phyloP scores from a whole-genome alignment of 371 early-diverging fungal species.

The Choanephora cucurbitarum region DNA sequence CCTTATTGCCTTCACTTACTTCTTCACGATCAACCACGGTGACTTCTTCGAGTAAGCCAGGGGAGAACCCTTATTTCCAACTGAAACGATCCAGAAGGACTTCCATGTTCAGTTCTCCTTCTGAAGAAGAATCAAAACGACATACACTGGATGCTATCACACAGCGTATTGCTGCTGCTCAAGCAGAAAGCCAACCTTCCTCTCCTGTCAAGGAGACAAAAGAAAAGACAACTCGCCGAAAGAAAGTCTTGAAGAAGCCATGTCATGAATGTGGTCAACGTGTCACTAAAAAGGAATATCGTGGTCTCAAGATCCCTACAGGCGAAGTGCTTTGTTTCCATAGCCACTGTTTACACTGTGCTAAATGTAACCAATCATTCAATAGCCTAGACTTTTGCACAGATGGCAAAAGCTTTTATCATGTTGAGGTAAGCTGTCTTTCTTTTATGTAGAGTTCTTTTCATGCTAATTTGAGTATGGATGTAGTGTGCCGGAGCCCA shows the following conservation, averaged over 20 bases:
- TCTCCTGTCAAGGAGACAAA: conserved; percentile 1
- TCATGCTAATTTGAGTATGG: background rate
- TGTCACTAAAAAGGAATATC: conserved; percentile 30
- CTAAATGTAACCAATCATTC: conserved; percentile 23
- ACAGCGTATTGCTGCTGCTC: background rate
- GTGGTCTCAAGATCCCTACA: conserved; percentile 19
- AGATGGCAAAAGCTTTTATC: conserved; percentile 45
- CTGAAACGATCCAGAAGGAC: conserved; percentile 11
- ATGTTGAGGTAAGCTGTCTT: conserved; percentile 33
- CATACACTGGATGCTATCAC: background rate
- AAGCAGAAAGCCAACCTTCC: background rate
- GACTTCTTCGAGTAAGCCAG: background rate
- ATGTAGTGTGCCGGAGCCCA: conserved; percentile 1
- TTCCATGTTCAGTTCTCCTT: conserved; percentile 11
- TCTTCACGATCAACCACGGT: conserved; percentile 11
- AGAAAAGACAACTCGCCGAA: conserved; percentile 16
- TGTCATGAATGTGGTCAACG: conserved; percentile 28
- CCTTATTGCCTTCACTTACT: conserved; percentile 10
- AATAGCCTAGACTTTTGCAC: conserved; percentile 40
- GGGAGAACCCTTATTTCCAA: conserved; percentile 11
- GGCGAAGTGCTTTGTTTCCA: conserved; percentile 23
- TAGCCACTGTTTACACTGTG: conserved; percentile 20
- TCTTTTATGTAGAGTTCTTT: background rate
- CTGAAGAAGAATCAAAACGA: background rate
- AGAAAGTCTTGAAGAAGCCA: conserved; percentile 18